A percentile compares a stretch with the other conserved stretches of the same genome.
Conservation (phyloP, 2,329 filamentous ascomycete species). For the Ophiostoma piceae region DNA sequence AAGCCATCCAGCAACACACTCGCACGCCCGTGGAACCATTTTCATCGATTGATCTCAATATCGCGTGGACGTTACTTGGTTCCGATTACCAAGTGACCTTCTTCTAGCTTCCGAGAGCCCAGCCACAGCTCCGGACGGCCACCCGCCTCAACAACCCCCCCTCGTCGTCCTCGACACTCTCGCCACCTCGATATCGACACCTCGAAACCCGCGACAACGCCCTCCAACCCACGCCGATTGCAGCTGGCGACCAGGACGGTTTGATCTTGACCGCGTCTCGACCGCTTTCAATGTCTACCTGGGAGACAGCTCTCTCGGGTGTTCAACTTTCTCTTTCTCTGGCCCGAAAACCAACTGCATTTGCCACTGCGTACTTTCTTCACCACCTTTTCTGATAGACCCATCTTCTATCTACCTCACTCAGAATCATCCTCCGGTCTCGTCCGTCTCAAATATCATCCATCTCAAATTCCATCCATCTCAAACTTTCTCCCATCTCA, state of each 20-base stretch:
- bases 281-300: constrained; percentile 15
- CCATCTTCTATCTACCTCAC: too few relatives aligned
- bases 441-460: too few relatives aligned
- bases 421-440: too few relatives aligned
- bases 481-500: too few relatives aligned
- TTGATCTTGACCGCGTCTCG: background rate
- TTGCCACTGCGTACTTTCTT: background rate
- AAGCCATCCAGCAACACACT: background rate
- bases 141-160: background rate
- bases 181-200: background rate
- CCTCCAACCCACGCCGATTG: background rate
- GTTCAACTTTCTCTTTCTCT: background rate
- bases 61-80: background rate
- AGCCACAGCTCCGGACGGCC: background rate
- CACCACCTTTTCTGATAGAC: background rate
- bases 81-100: background rate
- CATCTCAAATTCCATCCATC: too few relatives aligned
- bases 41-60: background rate
- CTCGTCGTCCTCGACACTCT: background rate
- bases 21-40: background rate
- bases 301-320: constrained; percentile 9
- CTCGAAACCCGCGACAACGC: background rate
- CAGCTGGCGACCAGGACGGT: background rate
- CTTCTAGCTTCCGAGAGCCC: background rate
- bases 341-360: background rate